Conservation (phyloP, 1,284 basidiomycete species). For the Leccinum variabile region DNA sequence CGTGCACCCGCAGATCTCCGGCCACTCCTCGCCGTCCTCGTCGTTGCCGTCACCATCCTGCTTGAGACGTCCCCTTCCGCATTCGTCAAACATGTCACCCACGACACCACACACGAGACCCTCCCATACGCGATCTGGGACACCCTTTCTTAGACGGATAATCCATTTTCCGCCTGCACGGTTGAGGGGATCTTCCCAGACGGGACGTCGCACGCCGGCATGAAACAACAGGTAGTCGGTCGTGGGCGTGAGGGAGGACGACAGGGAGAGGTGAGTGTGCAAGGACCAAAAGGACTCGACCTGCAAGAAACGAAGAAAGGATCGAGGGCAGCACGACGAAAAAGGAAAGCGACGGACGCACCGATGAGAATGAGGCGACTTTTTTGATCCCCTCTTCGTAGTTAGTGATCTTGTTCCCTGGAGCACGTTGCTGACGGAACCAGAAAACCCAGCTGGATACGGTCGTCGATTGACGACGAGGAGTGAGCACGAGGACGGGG, state of each 20-base stretch:
- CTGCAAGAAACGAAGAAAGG: constrained; percentile 34
- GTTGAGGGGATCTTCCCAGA: constrained; percentile 91
- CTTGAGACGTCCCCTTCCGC: constrained; percentile 36
- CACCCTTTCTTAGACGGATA: constrained; percentile 79
- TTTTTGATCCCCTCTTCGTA: constrained; percentile 89
- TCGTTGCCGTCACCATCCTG: constrained; percentile 32
- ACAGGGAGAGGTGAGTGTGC: constrained; percentile 76
- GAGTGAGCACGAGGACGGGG: constrained; percentile 18
- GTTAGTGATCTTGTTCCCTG: constrained; percentile 76
- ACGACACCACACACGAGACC: constrained; percentile 75
- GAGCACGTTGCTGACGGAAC: constrained; percentile 81
- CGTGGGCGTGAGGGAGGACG: constrained; percentile 71
- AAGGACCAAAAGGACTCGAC: constrained; percentile 85
- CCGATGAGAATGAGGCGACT: constrained; percentile 74
- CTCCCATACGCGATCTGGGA: constrained; percentile 82
- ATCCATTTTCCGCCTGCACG: constrained; percentile 91
- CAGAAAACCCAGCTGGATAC: constrained; percentile 75
- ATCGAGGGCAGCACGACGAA: constrained; percentile 3
- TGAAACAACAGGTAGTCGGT: constrained; percentile 88
- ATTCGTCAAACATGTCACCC: constrained; percentile 77
- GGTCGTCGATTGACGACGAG: constrained; percentile 2
- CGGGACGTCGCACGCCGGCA: constrained; percentile 73
- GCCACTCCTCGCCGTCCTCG: constrained; percentile 50
- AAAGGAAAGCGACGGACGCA: constrained; percentile 38
- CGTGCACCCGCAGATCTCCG: constrained; percentile 83